Evolutionary conservation across 495 filamentous ascomycete species (phyloP).

Genomic region (Cladorrhinum samala): DNA sequence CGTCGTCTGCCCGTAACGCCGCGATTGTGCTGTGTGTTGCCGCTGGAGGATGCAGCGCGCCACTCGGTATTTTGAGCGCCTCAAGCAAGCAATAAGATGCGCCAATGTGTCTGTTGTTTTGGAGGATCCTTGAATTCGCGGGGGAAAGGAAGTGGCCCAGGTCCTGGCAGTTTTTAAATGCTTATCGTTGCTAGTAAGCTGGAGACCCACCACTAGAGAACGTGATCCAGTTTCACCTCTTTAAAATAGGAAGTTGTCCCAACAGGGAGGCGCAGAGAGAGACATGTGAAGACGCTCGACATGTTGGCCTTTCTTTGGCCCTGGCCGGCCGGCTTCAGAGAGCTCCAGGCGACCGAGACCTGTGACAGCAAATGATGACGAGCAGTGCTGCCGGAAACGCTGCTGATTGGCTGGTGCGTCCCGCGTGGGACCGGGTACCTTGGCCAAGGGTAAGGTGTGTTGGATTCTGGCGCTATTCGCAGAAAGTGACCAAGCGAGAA

Average conservation of each 20-base stretch:
- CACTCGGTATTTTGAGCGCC: background rate
- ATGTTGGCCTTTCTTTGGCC: background rate
- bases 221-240: too few species aligned
- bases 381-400: slow-evolving; percentile 4
- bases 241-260: too few species aligned
- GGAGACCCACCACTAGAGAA: too few species aligned
- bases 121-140: too few species aligned
- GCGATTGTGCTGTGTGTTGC: background rate
- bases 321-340: background rate
- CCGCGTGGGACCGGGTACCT: background rate
- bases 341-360: background rate
- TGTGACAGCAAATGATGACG: slow-evolving; percentile 13
- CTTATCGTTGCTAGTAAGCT: too few species aligned
- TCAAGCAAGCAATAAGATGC: background rate
- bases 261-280: too few species aligned
- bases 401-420: slow-evolving; percentile 8
- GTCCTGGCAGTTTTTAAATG: too few species aligned
- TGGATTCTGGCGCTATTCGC: background rate
- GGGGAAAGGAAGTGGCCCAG: too few species aligned
- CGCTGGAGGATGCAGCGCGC: slow-evolving; percentile 4
- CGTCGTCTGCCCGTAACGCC: background rate
- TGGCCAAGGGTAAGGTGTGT: background rate
- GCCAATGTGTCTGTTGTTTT: background rate
- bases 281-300: too few species aligned
- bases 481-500: too few species aligned